Percentiles rank a stretch among this genome's conserved stretches.
Conservation (phyloP, 345 rosid species). For the Mercurialis annua region DNA sequence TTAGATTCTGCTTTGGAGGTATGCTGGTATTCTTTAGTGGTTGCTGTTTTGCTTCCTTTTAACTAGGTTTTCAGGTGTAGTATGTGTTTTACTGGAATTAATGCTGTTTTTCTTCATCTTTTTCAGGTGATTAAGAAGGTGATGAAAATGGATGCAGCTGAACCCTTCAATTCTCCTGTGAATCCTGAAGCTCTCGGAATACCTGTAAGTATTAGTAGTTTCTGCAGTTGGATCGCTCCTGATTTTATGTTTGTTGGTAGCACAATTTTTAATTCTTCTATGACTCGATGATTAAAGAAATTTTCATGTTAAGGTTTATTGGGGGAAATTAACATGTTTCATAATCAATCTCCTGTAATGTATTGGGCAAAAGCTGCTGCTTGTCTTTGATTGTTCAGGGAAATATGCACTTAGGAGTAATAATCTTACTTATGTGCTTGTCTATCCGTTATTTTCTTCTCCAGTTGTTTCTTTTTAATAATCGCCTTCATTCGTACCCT, state of each 20-base stretch:
- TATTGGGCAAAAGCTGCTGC: not conserved
- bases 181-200: constrained; percentile 94
- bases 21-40: constrained; percentile 21
- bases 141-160: constrained; percentile 99
- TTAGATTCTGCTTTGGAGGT: constrained; percentile 66
- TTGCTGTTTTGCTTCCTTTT: not conserved
- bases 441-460: not conserved
- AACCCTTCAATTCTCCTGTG: constrained; percentile 86
- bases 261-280: constrained; percentile 1
- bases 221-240: not conserved
- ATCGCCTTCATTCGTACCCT: not conserved
- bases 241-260: not conserved
- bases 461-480: constrained; percentile 1
- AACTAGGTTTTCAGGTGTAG: not conserved
- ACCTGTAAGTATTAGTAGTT: constrained; percentile 59
- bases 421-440: not conserved
- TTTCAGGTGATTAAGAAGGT: constrained; percentile 79
- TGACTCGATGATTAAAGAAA: not conserved
- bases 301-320: not conserved
- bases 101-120: not conserved
- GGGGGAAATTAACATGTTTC: not conserved
- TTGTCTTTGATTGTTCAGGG: not conserved
- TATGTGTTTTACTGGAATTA: not conserved
- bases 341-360: not conserved
- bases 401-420: not conserved